Base-by-base conservation (phyloP, 345 rosid genomes). In the Citrus maxima region DNA sequence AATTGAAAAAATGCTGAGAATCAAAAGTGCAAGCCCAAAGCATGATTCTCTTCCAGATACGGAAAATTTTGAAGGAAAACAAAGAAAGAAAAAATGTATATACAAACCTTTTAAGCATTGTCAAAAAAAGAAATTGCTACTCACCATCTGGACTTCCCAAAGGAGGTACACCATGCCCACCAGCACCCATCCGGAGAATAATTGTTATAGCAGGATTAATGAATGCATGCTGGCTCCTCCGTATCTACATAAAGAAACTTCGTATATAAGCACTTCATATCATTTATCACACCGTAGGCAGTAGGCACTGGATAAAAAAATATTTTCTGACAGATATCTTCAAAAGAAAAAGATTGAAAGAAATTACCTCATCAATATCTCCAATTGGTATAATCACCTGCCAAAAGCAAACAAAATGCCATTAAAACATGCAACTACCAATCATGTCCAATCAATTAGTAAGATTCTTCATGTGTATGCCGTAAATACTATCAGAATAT, bases 131-230 rank as follows among this genome's bases (percentile, higher is more conserved):
- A 25, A 49, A 78, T 74, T 78, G 49, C 63, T n/a, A 81, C 99
- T 83, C 80, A 96, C 98, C 99, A 85, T 96, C 99, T 70, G 94
- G 93, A 84, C 95, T 96, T 79, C 99, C 99, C 73, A 96, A 87
- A 82, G 99, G 99, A 80, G 99, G 99, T 74, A 96, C 99, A 82
- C 98, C 99, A 86, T 92, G 99, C 77, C 99, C 99, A 84, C 99
- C 99, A 78, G 99, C 98, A 76, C 99, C 99, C 95, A 91, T 88
- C 78, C 93, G 97, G 62, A 96, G 95, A 84, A 91, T 90, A 77
- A 94, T 90, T 79, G 99, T 94, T 80, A 94, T 86, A 30, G 99
- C 92, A 83, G 99, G 99, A 88, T 96, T 96, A 77, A 96, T 96
- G 82, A 93, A 80, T 74, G 99, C 99, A 85, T 96, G 99, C 82